A percentile compares a stretch with the other conserved stretches of the same genome.
phyloP scores from a whole-genome alignment of 2,329 filamentous ascomycete species.

The Talaromyces marneffei region DNA sequence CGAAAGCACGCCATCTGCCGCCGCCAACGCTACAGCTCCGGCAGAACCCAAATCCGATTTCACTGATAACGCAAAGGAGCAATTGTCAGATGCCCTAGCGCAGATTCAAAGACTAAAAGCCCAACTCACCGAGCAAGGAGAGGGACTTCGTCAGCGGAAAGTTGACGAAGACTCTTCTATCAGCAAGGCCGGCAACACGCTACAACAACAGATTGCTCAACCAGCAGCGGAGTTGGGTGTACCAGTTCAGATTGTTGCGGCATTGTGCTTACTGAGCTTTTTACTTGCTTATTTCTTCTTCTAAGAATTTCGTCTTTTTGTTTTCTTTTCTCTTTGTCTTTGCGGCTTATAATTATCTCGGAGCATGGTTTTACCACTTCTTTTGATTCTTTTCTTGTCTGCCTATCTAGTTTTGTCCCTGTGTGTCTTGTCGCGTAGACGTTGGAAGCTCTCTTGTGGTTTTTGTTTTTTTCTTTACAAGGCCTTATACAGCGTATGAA shows the following conservation, averaged over 20 bases:
- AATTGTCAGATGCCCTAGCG: constrained; percentile 69
- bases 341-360: constrained; percentile 2
- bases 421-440: background rate
- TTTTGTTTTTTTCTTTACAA: background rate
- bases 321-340: background rate
- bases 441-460: too few relatives aligned
- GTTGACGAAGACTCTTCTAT: constrained; percentile 41
- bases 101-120: constrained; percentile 64
- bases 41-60: constrained; percentile 56
- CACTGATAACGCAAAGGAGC: constrained; percentile 32
- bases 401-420: background rate
- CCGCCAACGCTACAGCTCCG: constrained; percentile 40
- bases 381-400: background rate
- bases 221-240: constrained; percentile 60
- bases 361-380: background rate
- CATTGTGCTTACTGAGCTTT: constrained; percentile 83
- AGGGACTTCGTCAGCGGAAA: constrained; percentile 73
- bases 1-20: constrained; percentile 46
- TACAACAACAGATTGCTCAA: constrained; percentile 53
- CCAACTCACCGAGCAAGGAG: constrained; percentile 52
- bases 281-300: constrained; percentile 95
- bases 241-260: constrained; percentile 75
- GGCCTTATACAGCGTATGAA: constrained; percentile 3
- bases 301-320: constrained; percentile 42
- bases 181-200: constrained; percentile 37